Conservation (phyloP, 163 green algal genomes). For the Scenedesmus sp. region DNA sequence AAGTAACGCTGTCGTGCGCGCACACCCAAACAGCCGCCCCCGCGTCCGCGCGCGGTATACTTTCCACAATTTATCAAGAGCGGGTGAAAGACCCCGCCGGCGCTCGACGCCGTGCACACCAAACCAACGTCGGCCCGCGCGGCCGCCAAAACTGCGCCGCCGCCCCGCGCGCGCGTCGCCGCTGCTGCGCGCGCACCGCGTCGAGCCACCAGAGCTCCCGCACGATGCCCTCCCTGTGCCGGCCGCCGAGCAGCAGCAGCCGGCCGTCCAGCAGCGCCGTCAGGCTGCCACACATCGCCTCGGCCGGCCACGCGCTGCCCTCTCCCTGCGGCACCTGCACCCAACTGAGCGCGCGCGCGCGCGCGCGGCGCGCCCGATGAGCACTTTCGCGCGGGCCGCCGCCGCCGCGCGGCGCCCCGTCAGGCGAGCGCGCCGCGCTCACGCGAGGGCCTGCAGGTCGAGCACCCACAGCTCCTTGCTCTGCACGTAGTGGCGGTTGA, state of each 20-base stretch:
- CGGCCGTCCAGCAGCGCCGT: slow-evolving; percentile 40
- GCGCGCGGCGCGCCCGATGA: too few species aligned
- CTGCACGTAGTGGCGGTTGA: slow-evolving; percentile 52
- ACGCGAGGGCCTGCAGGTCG: slow-evolving; percentile 56
- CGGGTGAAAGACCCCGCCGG: slow-evolving; percentile 21
- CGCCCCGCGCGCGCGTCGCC: too few species aligned
- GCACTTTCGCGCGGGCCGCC: not conserved
- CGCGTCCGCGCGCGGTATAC: not conserved
- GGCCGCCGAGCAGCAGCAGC: slow-evolving; percentile 57
- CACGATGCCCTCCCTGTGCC: slow-evolving; percentile 57
- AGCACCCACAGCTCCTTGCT: slow-evolving; percentile 56
- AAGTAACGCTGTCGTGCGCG: not conserved
- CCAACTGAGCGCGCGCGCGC: too few species aligned
- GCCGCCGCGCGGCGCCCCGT: not conserved
- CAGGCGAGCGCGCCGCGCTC: too few species aligned
- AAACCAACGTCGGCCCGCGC: too few species aligned
- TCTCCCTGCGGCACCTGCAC: too few species aligned
- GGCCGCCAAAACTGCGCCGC: too few species aligned
- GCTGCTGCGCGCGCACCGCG: not conserved
- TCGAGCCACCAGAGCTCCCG: slow-evolving; percentile 48
- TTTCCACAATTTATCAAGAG: slow-evolving; percentile 43
- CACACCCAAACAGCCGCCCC: not conserved
- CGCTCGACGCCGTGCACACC: too few species aligned
- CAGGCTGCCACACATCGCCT: slow-evolving; percentile 63
- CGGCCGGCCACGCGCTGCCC: too few species aligned